Percentiles rank a stretch among this genome's conserved stretches.
These are phyloP conservation scores for Fragaria iinumae DNA, from an alignment of 306 rosid genomes.

Conservation along the genomic window DNA sequence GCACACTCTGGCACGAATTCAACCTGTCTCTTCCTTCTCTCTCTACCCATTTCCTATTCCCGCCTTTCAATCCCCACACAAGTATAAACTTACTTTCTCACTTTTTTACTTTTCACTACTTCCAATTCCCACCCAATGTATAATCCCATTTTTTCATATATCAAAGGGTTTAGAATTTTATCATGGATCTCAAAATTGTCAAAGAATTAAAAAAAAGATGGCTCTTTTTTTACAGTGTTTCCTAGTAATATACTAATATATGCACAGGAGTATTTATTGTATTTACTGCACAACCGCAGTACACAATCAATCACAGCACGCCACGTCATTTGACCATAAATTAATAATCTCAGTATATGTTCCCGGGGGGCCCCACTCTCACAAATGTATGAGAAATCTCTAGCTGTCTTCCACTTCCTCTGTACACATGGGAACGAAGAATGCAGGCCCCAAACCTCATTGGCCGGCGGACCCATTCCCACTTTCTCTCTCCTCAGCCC, in stretches of 20 bases:
- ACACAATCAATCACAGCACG: neutral
- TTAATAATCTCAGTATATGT: neutral
- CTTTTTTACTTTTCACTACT: neutral
- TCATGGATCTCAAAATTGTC: neutral
- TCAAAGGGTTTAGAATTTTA: too few species aligned
- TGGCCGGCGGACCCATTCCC: neutral
- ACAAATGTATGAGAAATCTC: neutral
- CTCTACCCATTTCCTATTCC: neutral
- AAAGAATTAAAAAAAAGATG: neutral
- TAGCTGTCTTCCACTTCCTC: conserved; percentile 49
- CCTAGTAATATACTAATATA: neutral
- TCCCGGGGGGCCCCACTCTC: conserved; percentile 27
- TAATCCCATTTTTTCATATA: neutral
- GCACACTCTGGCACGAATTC: conserved; percentile 25
- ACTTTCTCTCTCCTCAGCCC: neutral
- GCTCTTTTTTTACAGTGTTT: neutral
- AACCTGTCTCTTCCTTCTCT: neutral
- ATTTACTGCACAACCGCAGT: neutral
- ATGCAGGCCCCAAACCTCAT: neutral
- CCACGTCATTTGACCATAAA: conserved; percentile 19
- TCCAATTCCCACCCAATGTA: neutral
- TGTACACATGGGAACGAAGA: neutral
- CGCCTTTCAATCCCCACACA: too few species aligned
- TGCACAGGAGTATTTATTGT: neutral
- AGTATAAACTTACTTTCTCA: neutral